These are phyloP conservation scores for Chloranthus sessilifolius DNA, from an alignment of 164 flowering plant species.

Conservation along the genomic window DNA sequence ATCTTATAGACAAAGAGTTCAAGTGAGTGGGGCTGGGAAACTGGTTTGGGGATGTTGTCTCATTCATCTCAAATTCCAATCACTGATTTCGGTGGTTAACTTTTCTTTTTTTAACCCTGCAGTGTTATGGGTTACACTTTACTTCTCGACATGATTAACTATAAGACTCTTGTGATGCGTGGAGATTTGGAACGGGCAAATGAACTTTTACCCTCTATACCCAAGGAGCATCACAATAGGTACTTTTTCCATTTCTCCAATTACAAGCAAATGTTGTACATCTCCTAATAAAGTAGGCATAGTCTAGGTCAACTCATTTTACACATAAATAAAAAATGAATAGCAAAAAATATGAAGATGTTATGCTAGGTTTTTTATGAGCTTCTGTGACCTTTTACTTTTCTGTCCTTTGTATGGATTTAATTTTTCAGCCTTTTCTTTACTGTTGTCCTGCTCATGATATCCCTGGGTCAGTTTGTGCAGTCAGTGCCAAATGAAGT, in stretches of 20 bases:
- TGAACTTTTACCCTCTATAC: slow-evolving; percentile 79
- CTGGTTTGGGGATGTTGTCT: background rate
- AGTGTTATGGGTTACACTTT: slow-evolving; percentile 93
- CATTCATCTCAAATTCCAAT: background rate
- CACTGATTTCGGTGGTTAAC: background rate
- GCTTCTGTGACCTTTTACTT: no score
- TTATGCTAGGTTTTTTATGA: no score
- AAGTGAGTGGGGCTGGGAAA: slow-evolving; percentile 55
- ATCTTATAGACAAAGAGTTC: slow-evolving; percentile 95
- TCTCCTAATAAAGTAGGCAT: background rate
- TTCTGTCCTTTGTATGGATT: no score
- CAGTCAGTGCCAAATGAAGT: no score
- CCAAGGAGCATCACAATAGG: slow-evolving; percentile 96
- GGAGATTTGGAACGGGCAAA: slow-evolving; percentile 86
- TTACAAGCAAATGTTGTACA: background rate
- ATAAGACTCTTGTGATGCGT: slow-evolving; percentile 98
- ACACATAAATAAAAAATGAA: no score
- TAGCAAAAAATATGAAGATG: no score
- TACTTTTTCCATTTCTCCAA: slow-evolving; percentile 15
- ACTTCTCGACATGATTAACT: slow-evolving; percentile 94
- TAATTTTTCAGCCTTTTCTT: no score
- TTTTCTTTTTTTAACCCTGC: slow-evolving; percentile 15
- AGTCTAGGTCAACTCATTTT: background rate
- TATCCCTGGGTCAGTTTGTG: no score
- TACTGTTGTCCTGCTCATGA: no score